These are phyloP conservation scores for Phytophthora hibernalis DNA, from an alignment of 352 stramenopile genomes.

Conservation along the genomic window DNA sequence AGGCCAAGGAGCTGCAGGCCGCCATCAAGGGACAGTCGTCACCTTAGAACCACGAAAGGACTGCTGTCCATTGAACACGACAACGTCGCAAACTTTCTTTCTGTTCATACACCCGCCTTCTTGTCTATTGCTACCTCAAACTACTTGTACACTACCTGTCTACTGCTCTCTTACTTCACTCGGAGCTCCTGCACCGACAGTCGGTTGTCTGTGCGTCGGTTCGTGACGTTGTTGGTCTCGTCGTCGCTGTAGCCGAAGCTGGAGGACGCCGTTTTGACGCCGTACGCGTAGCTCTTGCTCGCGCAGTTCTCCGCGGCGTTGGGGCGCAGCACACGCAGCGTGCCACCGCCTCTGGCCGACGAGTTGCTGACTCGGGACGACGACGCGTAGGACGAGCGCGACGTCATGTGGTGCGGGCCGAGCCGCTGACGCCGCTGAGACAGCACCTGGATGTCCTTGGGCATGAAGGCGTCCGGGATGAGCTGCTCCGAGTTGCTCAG, in stretches of 20 bases:
- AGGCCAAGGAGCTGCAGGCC: conserved; percentile 46
- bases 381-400: conserved; percentile 24
- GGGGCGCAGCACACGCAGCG: conserved; percentile 29
- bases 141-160: conserved; percentile 20
- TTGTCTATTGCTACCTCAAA: conserved; percentile 26
- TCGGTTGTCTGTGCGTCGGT: conserved; percentile 18
- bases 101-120: conserved; percentile 12
- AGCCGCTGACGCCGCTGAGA: conserved; percentile 55
- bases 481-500: conserved; percentile 65
- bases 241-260: conserved; percentile 50
- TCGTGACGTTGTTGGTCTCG: conserved; percentile 25
- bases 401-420: conserved; percentile 30
- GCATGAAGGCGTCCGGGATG: conserved; percentile 65
- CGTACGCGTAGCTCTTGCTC: conserved; percentile 33
- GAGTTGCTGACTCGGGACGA: conserved; percentile 37
- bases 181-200: conserved; percentile 33
- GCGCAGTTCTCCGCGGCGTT: neutral
- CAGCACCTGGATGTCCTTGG: conserved; percentile 72
- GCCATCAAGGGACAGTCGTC: conserved; percentile 22
- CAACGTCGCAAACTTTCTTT: conserved; percentile 12
- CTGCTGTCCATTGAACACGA: conserved; percentile 2
- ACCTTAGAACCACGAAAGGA: neutral
- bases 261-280: conserved; percentile 40
- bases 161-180: conserved; percentile 26
- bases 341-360: conserved; percentile 18